A percentile compares a stretch with the other conserved stretches of the same genome.
Conservation (phyloP, 352 stramenopile species). For the Phytophthora colocasiae region DNA sequence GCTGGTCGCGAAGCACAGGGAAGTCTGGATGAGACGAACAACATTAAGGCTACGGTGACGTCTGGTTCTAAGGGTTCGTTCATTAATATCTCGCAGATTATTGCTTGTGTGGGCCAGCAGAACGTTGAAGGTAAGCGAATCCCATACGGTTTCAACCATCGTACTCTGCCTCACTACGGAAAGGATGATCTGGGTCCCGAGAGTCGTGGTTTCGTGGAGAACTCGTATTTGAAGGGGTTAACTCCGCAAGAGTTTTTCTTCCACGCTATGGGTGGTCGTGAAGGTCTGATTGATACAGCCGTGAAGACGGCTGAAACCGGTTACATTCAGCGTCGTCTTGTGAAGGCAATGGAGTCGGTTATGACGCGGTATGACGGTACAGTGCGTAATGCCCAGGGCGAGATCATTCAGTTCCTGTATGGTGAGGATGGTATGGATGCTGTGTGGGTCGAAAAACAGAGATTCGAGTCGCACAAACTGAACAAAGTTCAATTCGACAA, state of each 20-base stretch:
- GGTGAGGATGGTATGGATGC: conserved; percentile 99
- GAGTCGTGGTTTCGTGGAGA: conserved; percentile 99
- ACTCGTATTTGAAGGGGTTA: conserved; percentile 98
- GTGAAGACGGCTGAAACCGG: conserved; percentile 99
- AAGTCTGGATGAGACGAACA: conserved; percentile 96
- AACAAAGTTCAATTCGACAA: conserved; percentile 95
- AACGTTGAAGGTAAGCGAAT: conserved; percentile 99
- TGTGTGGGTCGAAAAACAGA: conserved; percentile 99
- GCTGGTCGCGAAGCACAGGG: conserved; percentile 83
- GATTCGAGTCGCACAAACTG: conserved; percentile 89
- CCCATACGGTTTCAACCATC: conserved; percentile 95
- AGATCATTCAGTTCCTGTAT: conserved; percentile 91
- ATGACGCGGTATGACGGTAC: conserved; percentile 99
- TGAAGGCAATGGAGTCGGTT: conserved; percentile 99
- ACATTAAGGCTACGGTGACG: conserved; percentile 99
- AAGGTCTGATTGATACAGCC: conserved; percentile 99
- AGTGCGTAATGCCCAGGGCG: conserved; percentile 94
- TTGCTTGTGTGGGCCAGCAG: conserved; percentile 98
- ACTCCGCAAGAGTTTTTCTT: conserved; percentile 99
- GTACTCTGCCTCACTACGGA: conserved; percentile 96
- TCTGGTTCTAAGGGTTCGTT: conserved; percentile 99
- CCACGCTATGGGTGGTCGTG: conserved; percentile 99
- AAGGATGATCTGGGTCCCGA: conserved; percentile 98
- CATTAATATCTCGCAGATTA: conserved; percentile 99
- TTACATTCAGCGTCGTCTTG: conserved; percentile 99